A percentile compares a stretch with the other conserved stretches of the same genome.
These are phyloP conservation scores for Lippia alba DNA, from an alignment of 305 asterid genomes.

Conservation along the genomic window DNA sequence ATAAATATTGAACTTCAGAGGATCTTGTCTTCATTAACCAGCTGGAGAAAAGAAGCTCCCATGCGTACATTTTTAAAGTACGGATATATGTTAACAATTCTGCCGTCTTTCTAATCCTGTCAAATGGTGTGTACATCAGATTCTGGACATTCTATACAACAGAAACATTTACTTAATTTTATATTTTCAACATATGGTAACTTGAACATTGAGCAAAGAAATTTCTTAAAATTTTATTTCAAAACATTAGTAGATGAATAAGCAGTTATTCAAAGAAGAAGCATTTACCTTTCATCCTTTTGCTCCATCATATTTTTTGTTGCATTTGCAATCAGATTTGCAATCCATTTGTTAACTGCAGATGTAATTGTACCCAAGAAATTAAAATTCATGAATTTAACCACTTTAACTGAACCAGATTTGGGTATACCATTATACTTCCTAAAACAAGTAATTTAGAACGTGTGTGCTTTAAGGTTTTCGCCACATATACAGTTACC, in stretches of 20 bases:
- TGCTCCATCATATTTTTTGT: conserved; percentile 94
- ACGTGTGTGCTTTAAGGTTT: conserved; percentile 8
- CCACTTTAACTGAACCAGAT: background rate
- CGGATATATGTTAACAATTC: conserved; percentile 85
- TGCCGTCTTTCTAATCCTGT: conserved; percentile 87
- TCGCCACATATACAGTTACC: background rate
- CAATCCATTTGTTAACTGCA: conserved; percentile 97
- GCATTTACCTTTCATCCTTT: conserved; percentile 86
- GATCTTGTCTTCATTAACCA: conserved; percentile 93
- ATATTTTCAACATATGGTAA: background rate
- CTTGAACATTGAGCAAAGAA: background rate
- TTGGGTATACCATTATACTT: no score
- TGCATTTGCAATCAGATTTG: conserved; percentile 84
- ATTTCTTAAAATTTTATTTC: background rate
- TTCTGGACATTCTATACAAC: conserved; percentile 12
- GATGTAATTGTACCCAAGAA: conserved; percentile 25
- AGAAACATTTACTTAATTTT: conserved; percentile 2
- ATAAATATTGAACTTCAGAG: conserved; percentile 75
- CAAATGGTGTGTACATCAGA: conserved; percentile 31
- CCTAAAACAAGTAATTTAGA: background rate
- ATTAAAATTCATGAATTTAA: conserved; percentile 8
- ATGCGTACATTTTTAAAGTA: conserved; percentile 91
- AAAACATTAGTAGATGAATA: conserved; percentile 10
- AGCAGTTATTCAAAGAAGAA: conserved; percentile 25
- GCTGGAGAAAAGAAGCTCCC: conserved; percentile 84